Percentiles rank a stretch among this genome's conserved stretches.
Conservation (phyloP, 2,329 filamentous ascomycete species). For the Knoxdaviesia proteae region DNA sequence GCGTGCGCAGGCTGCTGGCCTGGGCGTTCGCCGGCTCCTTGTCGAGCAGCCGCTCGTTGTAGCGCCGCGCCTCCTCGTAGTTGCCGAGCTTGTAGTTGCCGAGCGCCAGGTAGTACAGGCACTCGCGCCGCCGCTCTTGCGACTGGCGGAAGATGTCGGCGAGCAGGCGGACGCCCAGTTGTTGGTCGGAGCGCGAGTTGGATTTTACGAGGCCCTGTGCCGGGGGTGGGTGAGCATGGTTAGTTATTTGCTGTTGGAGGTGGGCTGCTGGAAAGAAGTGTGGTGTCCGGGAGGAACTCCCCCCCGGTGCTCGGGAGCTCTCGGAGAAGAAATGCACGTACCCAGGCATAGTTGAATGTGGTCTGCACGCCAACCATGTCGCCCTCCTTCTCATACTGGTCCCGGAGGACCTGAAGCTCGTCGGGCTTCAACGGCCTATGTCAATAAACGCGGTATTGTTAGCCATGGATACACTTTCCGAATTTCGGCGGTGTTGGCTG, state of each 20-base stretch:
- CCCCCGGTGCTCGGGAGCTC: neutral
- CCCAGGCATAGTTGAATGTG: conserved; percentile 99
- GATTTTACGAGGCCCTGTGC: conserved; percentile 85
- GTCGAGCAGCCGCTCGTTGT: conserved; percentile 82
- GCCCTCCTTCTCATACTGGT: conserved; percentile 94
- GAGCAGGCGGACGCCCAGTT: conserved; percentile 80
- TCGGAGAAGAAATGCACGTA: conserved; percentile 18
- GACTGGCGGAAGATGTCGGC: conserved; percentile 92
- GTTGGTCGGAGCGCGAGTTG: conserved; percentile 61
- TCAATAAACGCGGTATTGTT: conserved; percentile 2
- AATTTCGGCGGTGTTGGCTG: too few species aligned
- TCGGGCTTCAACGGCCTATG: conserved; percentile 67
- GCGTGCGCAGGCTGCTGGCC: conserved; percentile 59
- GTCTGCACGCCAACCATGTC: conserved; percentile 94
- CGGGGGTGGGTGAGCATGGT: conserved; percentile 1
- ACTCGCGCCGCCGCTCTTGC: conserved; percentile 86
- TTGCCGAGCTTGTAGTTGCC: conserved; percentile 98
- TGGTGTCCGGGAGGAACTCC: neutral
- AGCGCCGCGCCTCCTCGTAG: conserved; percentile 82
- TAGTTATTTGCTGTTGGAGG: neutral
- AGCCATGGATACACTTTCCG: neutral
- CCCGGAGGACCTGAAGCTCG: conserved; percentile 77
- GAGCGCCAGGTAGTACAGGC: conserved; percentile 90
- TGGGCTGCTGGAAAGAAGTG: neutral
- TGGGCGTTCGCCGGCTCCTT: conserved; percentile 85